Evolutionary conservation across 1,139 yeast species (phyloP).

Genomic region (Kodamaea sp.): DNA sequence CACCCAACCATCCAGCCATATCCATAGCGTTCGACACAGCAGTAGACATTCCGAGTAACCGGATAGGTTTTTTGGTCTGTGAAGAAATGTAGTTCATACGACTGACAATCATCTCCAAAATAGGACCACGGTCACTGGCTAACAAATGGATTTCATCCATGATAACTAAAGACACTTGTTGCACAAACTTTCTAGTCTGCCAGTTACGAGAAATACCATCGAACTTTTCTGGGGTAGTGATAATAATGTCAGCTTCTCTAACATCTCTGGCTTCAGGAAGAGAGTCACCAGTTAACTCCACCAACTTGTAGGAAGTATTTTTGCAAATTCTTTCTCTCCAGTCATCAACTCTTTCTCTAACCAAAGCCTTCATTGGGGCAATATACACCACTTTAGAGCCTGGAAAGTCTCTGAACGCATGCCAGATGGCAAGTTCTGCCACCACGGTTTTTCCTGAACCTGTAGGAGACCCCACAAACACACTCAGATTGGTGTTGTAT

Average conservation of each 20-base stretch:
- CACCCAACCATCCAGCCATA: slow-evolving; percentile 98
- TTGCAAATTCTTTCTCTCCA: slow-evolving; percentile 77
- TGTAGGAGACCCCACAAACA: slow-evolving; percentile 95
- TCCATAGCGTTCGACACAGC: slow-evolving; percentile 98
- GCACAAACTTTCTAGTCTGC: slow-evolving; percentile 94
- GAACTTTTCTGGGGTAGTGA: slow-evolving; percentile 97
- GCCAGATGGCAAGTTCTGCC: slow-evolving; percentile 97
- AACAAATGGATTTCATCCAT: slow-evolving; percentile 98
- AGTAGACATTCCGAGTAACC: slow-evolving; percentile 92
- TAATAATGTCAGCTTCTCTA: slow-evolving; percentile 85
- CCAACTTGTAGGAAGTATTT: slow-evolving; percentile 66
- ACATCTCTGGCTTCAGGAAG: slow-evolving; percentile 87
- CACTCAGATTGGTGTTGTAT: slow-evolving; percentile 76
- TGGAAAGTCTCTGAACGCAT: slow-evolving; percentile 80
- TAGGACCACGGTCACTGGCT: slow-evolving; percentile 98
- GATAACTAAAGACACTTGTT: slow-evolving; percentile 83
- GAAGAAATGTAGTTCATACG: slow-evolving; percentile 92
- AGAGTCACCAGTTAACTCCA: slow-evolving; percentile 96
- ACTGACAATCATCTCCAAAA: slow-evolving; percentile 96
- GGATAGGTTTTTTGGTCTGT: slow-evolving; percentile 70
- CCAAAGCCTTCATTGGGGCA: slow-evolving; percentile 99
- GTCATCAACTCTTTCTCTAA: slow-evolving; percentile 93
- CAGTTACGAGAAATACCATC: slow-evolving; percentile 99
- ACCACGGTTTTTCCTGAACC: slow-evolving; percentile 98
- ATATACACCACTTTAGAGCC: slow-evolving; percentile 87